These are phyloP conservation scores for Solanum aculeatissimum DNA, from an alignment of 305 asterid species.

Conservation along the genomic window DNA sequence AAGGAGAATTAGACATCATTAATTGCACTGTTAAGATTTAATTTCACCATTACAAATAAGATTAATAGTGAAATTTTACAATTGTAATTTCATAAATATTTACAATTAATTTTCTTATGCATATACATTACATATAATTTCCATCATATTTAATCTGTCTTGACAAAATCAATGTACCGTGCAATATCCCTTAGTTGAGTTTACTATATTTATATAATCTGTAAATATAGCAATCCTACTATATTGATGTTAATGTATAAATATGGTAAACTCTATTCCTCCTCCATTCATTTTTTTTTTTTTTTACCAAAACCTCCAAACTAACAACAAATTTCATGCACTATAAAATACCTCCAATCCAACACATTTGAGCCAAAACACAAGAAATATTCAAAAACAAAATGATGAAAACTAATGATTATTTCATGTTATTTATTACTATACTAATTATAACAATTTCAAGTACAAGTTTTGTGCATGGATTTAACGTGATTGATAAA, in stretches of 20 bases:
- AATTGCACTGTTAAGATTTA: too few relatives aligned
- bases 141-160: background rate
- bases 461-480: background rate
- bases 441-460: background rate
- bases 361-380: background rate
- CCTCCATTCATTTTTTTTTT: background rate
- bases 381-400: background rate
- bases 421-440: background rate
- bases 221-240: background rate
- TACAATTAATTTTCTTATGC: too few relatives aligned
- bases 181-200: background rate
- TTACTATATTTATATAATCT: background rate
- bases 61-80: too few relatives aligned
- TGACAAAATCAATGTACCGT: background rate
- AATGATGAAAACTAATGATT: background rate
- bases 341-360: background rate
- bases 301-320: background rate
- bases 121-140: too few relatives aligned
- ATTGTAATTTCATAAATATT: too few relatives aligned
- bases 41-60: too few relatives aligned
- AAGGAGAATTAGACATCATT: too few relatives aligned
- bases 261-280: background rate
- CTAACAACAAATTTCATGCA: background rate
- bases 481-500: slow-evolving; percentile 40
- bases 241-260: background rate